These are phyloP conservation scores for Plasmodium fragile DNA, from an alignment of 169 alveolate species.

Conservation along the genomic window DNA sequence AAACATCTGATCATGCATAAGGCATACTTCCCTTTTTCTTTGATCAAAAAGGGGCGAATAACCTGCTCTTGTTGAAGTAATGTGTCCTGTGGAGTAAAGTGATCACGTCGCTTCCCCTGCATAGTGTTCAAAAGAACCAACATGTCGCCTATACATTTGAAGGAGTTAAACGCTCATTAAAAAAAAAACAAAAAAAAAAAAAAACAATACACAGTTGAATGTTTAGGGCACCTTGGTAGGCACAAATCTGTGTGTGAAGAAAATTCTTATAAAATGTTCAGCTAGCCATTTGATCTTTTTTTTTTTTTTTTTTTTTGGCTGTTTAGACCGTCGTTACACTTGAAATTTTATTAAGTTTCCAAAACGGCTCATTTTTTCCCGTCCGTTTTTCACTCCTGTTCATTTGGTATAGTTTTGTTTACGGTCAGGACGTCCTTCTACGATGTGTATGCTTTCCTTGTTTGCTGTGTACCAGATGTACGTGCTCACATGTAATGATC, in stretches of 20 bases:
- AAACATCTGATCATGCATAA: neutral
- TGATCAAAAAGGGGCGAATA: neutral
- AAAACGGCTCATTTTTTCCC: neutral
- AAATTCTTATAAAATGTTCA: neutral
- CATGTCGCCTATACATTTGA: neutral
- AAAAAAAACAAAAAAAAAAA: no score
- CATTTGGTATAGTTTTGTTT: neutral
- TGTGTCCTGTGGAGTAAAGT: neutral
- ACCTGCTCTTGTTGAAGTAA: neutral
- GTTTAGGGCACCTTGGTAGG: neutral
- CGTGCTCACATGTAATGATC: neutral
- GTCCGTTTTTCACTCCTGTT: neutral
- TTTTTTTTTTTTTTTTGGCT: neutral
- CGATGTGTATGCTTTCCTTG: neutral
- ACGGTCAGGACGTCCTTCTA: neutral
- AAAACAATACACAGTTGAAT: neutral
- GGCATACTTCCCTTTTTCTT: neutral
- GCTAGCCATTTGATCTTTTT: slow-evolving; percentile 1
- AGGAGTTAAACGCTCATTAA: neutral
- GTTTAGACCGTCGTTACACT: neutral
- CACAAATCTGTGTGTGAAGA: neutral
- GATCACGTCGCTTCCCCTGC: neutral
- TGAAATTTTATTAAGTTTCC: neutral
- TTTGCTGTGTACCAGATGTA: neutral
- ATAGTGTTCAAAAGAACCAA: neutral